These are phyloP conservation scores for Pseudocercospora ulei DNA, from an alignment of 2,329 filamentous ascomycete species.

Conservation along the genomic window DNA sequence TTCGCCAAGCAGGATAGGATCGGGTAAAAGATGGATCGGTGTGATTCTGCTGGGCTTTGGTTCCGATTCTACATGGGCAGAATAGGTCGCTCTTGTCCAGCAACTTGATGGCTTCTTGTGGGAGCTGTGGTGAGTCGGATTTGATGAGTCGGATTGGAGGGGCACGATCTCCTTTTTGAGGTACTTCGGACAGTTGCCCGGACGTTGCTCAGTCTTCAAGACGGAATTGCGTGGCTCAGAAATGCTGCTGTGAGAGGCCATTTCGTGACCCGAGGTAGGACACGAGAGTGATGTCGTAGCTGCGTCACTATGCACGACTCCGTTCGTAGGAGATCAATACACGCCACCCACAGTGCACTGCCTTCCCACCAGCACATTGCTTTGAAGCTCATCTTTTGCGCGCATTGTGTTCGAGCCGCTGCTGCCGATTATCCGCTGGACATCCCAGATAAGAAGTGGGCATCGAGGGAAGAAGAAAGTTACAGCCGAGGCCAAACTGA, in stretches of 20 bases:
- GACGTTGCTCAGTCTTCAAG: slow-evolving; percentile 58
- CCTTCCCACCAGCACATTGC: too few species aligned
- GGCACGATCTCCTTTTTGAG: slow-evolving; percentile 60
- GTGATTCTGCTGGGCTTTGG: too few species aligned
- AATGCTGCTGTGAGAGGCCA: slow-evolving; percentile 20
- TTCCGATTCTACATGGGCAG: too few species aligned
- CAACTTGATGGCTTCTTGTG: slow-evolving; percentile 49
- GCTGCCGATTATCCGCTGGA: background rate
- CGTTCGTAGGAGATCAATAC: background rate
- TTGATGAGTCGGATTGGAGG: slow-evolving; percentile 46
- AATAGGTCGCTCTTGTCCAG: slow-evolving; percentile 61
- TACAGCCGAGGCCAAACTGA: too few species aligned
- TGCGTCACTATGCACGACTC: background rate
- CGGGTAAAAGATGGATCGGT: too few species aligned
- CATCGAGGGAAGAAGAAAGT: too few species aligned
- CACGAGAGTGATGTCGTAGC: slow-evolving; percentile 1
- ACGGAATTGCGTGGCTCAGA: slow-evolving; percentile 49
- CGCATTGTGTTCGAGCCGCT: background rate
- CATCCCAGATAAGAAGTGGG: too few species aligned
- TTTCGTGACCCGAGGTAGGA: background rate
- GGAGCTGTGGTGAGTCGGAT: slow-evolving; percentile 43
- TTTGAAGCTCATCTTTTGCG: background rate
- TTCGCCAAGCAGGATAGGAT: too few species aligned
- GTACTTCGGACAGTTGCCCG: slow-evolving; percentile 83
- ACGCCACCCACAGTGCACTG: background rate